Evolutionary conservation across 495 filamentous ascomycete species (phyloP).

Genomic region (Trichoderma parareesei): DNA sequence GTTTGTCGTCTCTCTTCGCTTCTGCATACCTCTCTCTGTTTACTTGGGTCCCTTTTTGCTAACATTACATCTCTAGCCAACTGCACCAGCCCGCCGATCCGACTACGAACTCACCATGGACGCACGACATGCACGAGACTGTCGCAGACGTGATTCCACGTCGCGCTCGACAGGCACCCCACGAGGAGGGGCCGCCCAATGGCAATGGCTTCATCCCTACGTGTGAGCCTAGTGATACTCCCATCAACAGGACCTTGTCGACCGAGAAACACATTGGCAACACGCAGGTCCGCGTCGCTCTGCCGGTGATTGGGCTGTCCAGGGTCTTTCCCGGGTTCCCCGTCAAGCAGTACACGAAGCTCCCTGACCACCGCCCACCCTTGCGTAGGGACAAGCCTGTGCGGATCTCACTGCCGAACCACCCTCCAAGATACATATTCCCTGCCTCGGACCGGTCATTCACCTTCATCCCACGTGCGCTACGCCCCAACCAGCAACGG

Average conservation of each 20-base stretch:
- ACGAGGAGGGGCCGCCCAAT: slow-evolving; percentile 35
- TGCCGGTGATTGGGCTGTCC: slow-evolving; percentile 65
- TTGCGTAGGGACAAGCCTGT: slow-evolving; percentile 95
- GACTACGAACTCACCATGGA: slow-evolving; percentile 67
- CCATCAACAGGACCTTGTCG: slow-evolving; percentile 53
- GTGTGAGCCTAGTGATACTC: slow-evolving; percentile 30
- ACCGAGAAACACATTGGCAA: slow-evolving; percentile 60
- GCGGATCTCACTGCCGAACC: slow-evolving; percentile 78
- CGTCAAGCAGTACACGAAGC: slow-evolving; percentile 78
- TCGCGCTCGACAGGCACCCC: slow-evolving; percentile 29
- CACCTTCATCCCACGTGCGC: slow-evolving; percentile 92
- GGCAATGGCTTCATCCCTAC: slow-evolving; percentile 38
- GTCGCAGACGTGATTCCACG: slow-evolving; percentile 43
- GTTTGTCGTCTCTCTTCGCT: neutral
- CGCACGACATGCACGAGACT: slow-evolving; percentile 91
- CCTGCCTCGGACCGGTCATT: slow-evolving; percentile 85
- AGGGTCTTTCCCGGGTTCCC: slow-evolving; percentile 63
- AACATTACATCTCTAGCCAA: slow-evolving; percentile 34
- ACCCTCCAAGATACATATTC: slow-evolving; percentile 74
- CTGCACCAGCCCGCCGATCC: slow-evolving; percentile 42
- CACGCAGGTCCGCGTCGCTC: slow-evolving; percentile 70
- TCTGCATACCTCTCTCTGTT: neutral
- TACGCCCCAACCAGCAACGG: slow-evolving; percentile 85
- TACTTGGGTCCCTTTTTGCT: slow-evolving; percentile 18
- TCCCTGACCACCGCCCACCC: slow-evolving; percentile 91